Evolutionary conservation across 768 basidiomycete species (phyloP).

Genomic region (Suillus discolor): DNA sequence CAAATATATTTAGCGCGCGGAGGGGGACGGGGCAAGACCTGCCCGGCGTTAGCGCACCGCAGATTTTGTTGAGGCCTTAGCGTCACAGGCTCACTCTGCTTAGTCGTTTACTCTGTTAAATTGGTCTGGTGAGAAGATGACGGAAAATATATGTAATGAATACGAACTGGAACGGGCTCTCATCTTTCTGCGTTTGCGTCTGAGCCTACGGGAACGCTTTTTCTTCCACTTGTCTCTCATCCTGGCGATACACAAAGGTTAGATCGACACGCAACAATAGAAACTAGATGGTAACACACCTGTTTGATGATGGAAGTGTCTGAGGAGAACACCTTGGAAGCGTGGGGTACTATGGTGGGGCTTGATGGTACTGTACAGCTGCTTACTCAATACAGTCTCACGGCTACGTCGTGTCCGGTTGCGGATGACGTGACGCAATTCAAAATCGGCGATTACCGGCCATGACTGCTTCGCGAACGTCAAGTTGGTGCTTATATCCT

Average conservation of each 20-base stretch:
- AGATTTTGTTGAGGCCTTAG: conserved; percentile 7
- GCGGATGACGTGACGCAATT: too few relatives aligned
- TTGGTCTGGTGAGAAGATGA: conserved; percentile 3
- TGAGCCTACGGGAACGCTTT: conserved; percentile 90
- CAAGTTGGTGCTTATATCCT: too few relatives aligned
- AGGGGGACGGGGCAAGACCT: conserved; percentile 8
- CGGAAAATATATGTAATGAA: neutral
- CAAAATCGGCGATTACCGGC: neutral
- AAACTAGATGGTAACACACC: conserved; percentile 19
- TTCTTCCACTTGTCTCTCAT: conserved; percentile 99
- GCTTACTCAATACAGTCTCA: conserved; percentile 30
- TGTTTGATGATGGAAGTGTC: conserved; percentile 33
- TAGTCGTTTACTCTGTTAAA: conserved; percentile 38
- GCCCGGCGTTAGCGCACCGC: conserved; percentile 9
- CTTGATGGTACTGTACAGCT: conserved; percentile 39
- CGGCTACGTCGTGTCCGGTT: too few relatives aligned
- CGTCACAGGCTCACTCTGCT: conserved; percentile 31
- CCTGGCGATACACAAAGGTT: conserved; percentile 30
- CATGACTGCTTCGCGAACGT: too few relatives aligned
- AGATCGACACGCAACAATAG: neutral
- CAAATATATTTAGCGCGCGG: conserved; percentile 1
- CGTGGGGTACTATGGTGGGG: conserved; percentile 28
- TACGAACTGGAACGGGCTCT: conserved; percentile 89
- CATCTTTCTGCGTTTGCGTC: conserved; percentile 96
- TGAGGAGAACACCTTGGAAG: conserved; percentile 19